Evolutionary conservation across 768 basidiomycete genomes (phyloP).

Genomic region (Dacryopinax primogenitus): DNA sequence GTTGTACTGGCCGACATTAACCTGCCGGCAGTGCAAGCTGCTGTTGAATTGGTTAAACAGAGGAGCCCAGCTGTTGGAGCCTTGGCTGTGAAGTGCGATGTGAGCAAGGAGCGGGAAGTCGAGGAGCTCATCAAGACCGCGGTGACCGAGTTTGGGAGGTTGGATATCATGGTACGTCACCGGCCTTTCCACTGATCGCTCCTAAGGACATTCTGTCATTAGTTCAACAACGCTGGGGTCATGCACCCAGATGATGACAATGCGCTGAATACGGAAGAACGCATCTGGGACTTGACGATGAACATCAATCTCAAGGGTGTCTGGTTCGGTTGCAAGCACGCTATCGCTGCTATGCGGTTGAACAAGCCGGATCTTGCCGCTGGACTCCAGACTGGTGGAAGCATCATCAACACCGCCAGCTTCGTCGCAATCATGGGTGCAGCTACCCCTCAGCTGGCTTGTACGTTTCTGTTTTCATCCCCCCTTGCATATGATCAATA

Average conservation of each 20-base stretch:
- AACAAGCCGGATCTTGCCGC: constrained; percentile 74
- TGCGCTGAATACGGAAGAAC: constrained; percentile 91
- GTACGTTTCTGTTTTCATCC: constrained; percentile 35
- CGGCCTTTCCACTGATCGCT: neutral
- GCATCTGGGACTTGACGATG: constrained; percentile 90
- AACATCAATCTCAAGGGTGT: constrained; percentile 95
- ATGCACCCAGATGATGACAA: constrained; percentile 96
- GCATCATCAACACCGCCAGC: constrained; percentile 96
- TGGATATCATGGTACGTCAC: constrained; percentile 74
- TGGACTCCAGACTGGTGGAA: constrained; percentile 61
- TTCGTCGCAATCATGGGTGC: constrained; percentile 94
- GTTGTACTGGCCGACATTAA: constrained; percentile 86
- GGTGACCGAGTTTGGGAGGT: constrained; percentile 73
- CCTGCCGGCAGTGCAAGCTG: constrained; percentile 53
- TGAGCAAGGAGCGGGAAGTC: constrained; percentile 75
- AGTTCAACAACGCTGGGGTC: constrained; percentile 46
- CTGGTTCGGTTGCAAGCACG: constrained; percentile 99
- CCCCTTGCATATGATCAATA: constrained; percentile 13
- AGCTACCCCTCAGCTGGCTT: constrained; percentile 96
- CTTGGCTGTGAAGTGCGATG: constrained; percentile 66
- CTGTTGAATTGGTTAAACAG: constrained; percentile 46
- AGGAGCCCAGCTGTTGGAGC: constrained; percentile 56
- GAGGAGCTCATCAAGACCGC: constrained; percentile 69
- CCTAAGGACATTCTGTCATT: neutral
- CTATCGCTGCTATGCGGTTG: constrained; percentile 88